Base-by-base conservation (phyloP, 176 grass and related monocot genomes). In the Cenchrus purpureus region DNA sequence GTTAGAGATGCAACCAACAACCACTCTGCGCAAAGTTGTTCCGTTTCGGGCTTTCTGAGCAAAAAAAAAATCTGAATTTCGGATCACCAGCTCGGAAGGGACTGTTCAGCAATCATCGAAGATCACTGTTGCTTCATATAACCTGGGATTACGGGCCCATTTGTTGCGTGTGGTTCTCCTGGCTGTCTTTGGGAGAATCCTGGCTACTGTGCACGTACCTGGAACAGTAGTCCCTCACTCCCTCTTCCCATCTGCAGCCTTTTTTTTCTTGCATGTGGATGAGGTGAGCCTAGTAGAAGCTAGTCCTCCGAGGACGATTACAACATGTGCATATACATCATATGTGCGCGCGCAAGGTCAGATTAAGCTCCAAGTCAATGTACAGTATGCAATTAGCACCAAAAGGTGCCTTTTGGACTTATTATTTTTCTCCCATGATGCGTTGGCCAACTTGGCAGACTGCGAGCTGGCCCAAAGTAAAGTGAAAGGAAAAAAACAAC, bases 341-440 rank as follows among this genome's bases (percentile, higher is more conserved):
- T 22, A 2, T n/a, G 55, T 43, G 12, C 9, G 60, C 6, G 2
- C 53, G 11, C 79, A 69, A 9, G 37, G 45, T 67, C 31, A 13
- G 49, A 42, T 25, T 44, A 22, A 57, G 28, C 65, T 56, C 68
- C 8, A 85, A 61, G 84, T 60, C 74, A 87, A 74, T 53, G 42
- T 13, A 61, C 0, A 40, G 37, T 40, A 40, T 40, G 20, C 31
- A 14, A 70, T 74, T 59, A 83, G 83, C 81, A 79, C 52, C 11
- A 48, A 87, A 90, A 68, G 43, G 29, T 12, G 42, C 52, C 79
- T 74, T 90, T 72, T 59, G 46, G 65, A 49, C 49, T 32, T 32
- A 54, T 68, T 19, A 17, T 66, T 22, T 32, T 86, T 80, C 8
- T 72, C 49, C 4, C 0, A 31, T n/a, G 16, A 46, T 68, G 64